A percentile compares a stretch with the other conserved stretches of the same genome.
These are phyloP conservation scores for Talaromyces sp. DNA, from an alignment of 2,329 filamentous ascomycete genomes.

Conservation along the genomic window DNA sequence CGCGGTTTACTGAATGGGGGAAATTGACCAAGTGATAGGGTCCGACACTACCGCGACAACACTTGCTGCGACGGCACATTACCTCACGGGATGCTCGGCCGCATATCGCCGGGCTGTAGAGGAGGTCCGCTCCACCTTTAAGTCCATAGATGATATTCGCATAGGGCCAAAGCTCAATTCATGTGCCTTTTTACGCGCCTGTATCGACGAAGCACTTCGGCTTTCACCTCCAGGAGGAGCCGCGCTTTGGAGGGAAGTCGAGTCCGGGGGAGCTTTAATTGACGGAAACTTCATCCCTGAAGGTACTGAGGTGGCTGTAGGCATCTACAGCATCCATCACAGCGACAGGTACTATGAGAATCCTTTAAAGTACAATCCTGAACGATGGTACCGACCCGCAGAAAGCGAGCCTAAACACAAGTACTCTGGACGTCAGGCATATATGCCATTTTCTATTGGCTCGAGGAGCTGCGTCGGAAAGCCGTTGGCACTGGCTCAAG, in stretches of 20 bases:
- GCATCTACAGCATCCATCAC: conserved; percentile 18
- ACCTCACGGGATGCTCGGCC: not conserved
- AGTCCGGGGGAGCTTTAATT: conserved; percentile 17
- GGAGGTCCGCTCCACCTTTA: not conserved
- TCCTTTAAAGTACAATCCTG: not conserved
- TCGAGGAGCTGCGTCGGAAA: not conserved
- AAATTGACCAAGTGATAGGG: not conserved
- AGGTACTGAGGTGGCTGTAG: conserved; percentile 19
- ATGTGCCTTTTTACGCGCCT: conserved; percentile 8
- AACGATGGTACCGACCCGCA: conserved; percentile 1
- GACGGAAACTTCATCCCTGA: conserved; percentile 20
- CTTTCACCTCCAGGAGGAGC: conserved; percentile 18
- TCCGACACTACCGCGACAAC: conserved; percentile 1
- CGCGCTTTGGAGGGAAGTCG: conserved; percentile 18
- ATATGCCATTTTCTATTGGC: not conserved
- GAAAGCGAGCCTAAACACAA: not conserved
- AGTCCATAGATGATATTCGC: not conserved
- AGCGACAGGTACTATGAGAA: not conserved
- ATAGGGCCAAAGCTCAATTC: not conserved
- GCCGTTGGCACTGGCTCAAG: conserved; percentile 1
- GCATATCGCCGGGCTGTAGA: not conserved
- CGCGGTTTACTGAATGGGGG: not conserved
- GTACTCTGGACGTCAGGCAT: not conserved
- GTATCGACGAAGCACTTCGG: conserved; percentile 22
- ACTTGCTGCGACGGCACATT: not conserved